Evolutionary conservation across 805 yeast genomes (phyloP).

Genomic region (Saccharomycopsis lassenensis): DNA sequence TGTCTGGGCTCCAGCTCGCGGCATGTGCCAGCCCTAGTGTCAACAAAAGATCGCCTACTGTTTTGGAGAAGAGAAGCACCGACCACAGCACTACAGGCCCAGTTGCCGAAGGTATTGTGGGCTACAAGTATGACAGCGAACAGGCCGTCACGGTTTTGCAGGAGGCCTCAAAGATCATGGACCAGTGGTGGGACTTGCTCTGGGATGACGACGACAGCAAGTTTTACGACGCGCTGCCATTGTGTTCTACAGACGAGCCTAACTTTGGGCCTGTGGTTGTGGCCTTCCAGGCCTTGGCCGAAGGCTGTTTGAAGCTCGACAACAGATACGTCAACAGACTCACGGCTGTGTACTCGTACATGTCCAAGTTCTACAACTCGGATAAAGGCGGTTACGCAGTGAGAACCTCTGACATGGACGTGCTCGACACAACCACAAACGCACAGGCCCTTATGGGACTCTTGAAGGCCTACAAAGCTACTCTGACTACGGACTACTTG

Average conservation of each 20-base stretch:
- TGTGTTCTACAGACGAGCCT: slow-evolving; percentile 4
- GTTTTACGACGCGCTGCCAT: not conserved
- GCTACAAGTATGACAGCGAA: too few relatives aligned
- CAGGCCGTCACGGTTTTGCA: too few relatives aligned
- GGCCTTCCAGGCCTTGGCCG: slow-evolving; percentile 56
- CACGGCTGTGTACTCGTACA: slow-evolving; percentile 43
- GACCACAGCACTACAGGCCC: too few relatives aligned
- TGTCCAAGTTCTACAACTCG: slow-evolving; percentile 35
- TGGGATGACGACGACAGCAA: slow-evolving; percentile 11
- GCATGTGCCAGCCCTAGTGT: too few relatives aligned
- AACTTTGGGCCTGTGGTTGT: slow-evolving; percentile 58
- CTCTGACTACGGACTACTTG: slow-evolving; percentile 40
- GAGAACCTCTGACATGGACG: slow-evolving; percentile 50
- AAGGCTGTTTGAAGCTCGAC: slow-evolving; percentile 33
- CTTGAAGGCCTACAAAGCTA: slow-evolving; percentile 58
- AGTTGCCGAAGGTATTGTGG: too few relatives aligned
- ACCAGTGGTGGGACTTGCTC: slow-evolving; percentile 7
- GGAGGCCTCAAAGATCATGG: slow-evolving; percentile 8
- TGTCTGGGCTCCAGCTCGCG: too few relatives aligned
- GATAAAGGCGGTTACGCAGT: slow-evolving; percentile 52
- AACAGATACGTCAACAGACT: slow-evolving; percentile 36
- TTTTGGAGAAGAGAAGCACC: too few relatives aligned
- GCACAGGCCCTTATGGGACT: slow-evolving; percentile 64
- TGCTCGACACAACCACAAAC: slow-evolving; percentile 63
- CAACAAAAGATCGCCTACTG: too few relatives aligned